Evolutionary conservation across 331 rosid genomes (phyloP), one percentile per base, ranked within the genome.

Genomic region (Pyracantha coccinea): DNA sequence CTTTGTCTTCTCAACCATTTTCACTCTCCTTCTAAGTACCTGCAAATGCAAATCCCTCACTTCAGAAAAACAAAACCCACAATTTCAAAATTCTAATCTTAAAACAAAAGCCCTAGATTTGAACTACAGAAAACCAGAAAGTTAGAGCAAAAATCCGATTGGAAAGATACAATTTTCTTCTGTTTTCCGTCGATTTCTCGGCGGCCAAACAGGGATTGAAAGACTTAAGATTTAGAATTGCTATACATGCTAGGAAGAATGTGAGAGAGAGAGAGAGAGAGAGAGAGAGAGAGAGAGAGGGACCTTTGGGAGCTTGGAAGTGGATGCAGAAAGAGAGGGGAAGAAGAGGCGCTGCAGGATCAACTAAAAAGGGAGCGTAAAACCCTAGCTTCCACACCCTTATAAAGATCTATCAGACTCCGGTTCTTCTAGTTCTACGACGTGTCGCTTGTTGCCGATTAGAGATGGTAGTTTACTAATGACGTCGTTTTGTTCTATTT

Each of bases 1-100:
- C 81, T 85, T 87, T 4, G 87, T 79, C 87, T 86, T 87, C 85
- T 93, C 98, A 77, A 92, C 93, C 97, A 90, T 90, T 84, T 65
- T 90, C 75, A 45, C 25, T 64, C 82, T 69, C 75, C 71, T 62
- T 64, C 85, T 78, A 72, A 66, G 72, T 74, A 81, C 96, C 97
- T 92, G 82, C 78, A 81, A 16, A n/a, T n/a, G 17, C 11, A 27
- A 41, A 27, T 13, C 45, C 31, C 45, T 25, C 8, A 41, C 13
- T n/a, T 38, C 19, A 44, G 29, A 19, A 33, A 16, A 47, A 5
- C 6, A 50, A 17, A 4, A 2, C 6, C 13, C 57, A 7, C 19
- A 41, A 47, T 10, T 67, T 41, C 45, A n/a, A 8, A 44, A 13
- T 27, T 15, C 38, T 11, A 15, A 61, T 61, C 21, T 27, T 25